A percentile compares a stretch with the other conserved stretches of the same genome.
Evolutionary conservation across 1,139 yeast species (phyloP).

Genomic region (Arxiozyma slooffiae): DNA sequence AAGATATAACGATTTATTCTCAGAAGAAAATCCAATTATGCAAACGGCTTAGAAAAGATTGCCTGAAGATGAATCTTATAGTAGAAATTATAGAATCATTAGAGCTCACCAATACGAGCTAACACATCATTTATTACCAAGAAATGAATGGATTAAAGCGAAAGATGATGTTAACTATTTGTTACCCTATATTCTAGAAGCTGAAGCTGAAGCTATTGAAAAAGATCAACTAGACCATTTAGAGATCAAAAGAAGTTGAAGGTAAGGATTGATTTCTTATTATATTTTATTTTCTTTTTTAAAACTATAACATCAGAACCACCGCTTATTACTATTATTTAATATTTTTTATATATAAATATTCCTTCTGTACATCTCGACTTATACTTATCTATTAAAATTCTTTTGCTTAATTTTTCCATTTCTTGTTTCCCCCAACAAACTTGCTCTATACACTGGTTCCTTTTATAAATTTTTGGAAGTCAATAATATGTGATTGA

Average conservation of each 20-base stretch:
- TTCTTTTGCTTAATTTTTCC: no score
- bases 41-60: conserved; percentile 84
- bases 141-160: conserved; percentile 64
- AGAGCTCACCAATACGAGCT: conserved; percentile 86
- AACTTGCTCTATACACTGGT: no score
- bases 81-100: conserved; percentile 83
- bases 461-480: no score
- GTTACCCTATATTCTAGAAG: conserved; percentile 83
- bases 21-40: conserved; percentile 78
- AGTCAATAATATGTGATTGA: no score
- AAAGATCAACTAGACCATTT: conserved; percentile 82
- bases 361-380: neutral
- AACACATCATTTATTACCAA: conserved; percentile 77
- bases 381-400: no score
- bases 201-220: conserved; percentile 86
- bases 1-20: conserved; percentile 74
- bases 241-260: conserved; percentile 10
- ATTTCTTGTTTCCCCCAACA: no score
- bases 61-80: conserved; percentile 73
- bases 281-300: no score
- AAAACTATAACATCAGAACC: neutral
- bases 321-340: neutral
- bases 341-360: no score
- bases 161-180: conserved; percentile 81
- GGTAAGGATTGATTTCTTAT: neutral